Conservation (phyloP, 2,329 filamentous ascomycete species). For the Xylaria arbuscula region DNA sequence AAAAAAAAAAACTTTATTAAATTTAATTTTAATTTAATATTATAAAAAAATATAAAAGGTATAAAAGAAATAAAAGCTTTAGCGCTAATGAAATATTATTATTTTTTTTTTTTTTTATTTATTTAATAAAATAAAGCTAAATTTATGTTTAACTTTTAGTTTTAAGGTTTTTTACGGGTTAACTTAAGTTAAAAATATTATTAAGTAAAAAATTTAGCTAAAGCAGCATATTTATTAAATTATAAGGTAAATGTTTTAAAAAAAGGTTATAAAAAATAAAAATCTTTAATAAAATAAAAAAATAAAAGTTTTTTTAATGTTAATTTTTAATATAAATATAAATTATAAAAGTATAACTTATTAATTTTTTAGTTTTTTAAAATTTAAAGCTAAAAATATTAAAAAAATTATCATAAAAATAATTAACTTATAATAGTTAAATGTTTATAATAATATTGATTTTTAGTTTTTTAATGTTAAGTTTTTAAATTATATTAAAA, state of each 20-base stretch:
- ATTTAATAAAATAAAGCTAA: conserved; percentile 19
- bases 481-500: no score
- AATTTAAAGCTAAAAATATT: conserved; percentile 21
- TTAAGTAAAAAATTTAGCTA: no score
- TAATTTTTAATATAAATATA: conserved; percentile 29
- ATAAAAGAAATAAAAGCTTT: conserved; percentile 12
- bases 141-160: conserved; percentile 19
- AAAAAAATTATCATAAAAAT: conserved; percentile 28
- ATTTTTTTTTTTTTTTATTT: conserved; percentile 24
- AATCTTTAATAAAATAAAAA: conserved; percentile 23
- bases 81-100: conserved; percentile 10
- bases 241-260: conserved; percentile 16
- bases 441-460: no score
- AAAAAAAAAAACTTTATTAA: conserved; percentile 11
- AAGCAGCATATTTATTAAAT: conserved; percentile 18
- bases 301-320: conserved; percentile 23
- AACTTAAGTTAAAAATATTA: conserved; percentile 13
- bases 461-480: no score
- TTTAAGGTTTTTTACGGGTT: conserved; percentile 15
- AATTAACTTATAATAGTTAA: no score
- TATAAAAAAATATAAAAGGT: conserved; percentile 12
- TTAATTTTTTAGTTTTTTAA: conserved; percentile 20
- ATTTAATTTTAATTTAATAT: conserved; percentile 15
- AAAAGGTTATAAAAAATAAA: no score
- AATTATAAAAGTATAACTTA: conserved; percentile 24